Conservation (phyloP, 495 filamentous ascomycete species). For the Penicillium angulare region DNA sequence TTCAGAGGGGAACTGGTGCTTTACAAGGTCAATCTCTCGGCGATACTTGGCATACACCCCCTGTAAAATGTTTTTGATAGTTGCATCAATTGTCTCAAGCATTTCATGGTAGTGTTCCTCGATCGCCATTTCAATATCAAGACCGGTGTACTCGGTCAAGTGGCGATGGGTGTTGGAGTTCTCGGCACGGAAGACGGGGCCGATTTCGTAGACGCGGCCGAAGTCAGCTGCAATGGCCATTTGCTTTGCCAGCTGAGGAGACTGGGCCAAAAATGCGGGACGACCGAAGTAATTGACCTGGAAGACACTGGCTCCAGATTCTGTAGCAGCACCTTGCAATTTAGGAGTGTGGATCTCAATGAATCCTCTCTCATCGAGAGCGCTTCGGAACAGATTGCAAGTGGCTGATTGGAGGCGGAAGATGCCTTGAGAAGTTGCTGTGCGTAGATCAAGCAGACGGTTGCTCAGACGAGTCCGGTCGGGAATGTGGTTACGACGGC, state of each 20-base stretch:
- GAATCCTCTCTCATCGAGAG: conserved; percentile 70
- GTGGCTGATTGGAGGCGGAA: conserved; percentile 74
- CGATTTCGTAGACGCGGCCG: conserved; percentile 83
- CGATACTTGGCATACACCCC: conserved; percentile 63
- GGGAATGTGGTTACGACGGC: conserved; percentile 57
- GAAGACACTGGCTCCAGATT: conserved; percentile 92
- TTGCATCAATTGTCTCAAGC: conserved; percentile 67
- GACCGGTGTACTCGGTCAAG: conserved; percentile 92
- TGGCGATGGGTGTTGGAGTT: conserved; percentile 94
- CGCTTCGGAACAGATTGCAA: conserved; percentile 72
- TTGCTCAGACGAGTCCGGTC: conserved; percentile 76
- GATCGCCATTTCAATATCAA: conserved; percentile 96
- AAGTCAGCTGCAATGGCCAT: conserved; percentile 88
- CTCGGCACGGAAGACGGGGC: conserved; percentile 88
- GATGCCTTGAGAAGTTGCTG: conserved; percentile 81
- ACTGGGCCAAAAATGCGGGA: conserved; percentile 81
- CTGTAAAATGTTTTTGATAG: conserved; percentile 79
- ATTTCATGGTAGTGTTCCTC: conserved; percentile 88
- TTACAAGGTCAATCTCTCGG: conserved; percentile 67
- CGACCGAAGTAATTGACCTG: conserved; percentile 81
- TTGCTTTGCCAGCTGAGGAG: conserved; percentile 92
- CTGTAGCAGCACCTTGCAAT: conserved; percentile 81
- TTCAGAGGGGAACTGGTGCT: conserved; percentile 63
- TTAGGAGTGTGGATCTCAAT: conserved; percentile 89
- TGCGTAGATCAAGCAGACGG: conserved; percentile 83